phyloP scores from a whole-genome alignment of 2,329 filamentous ascomycete species.

The Tympanopsis confertula region DNA sequence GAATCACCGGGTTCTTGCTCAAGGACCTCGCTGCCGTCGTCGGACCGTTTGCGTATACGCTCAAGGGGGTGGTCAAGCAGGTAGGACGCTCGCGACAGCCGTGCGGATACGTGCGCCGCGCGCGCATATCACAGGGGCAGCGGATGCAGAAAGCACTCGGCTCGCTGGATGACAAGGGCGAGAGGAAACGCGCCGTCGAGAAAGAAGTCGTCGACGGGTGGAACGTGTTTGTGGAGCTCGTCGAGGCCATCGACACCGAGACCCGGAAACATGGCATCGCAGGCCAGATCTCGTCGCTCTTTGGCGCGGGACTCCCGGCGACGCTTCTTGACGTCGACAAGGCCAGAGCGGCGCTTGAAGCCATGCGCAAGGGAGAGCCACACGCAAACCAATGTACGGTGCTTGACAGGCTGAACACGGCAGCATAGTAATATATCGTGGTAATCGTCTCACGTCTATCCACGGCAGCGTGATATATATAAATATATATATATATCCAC shows the following conservation, averaged over 20 bases:
- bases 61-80: constrained; percentile 55
- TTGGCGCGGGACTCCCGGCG: too few relatives aligned
- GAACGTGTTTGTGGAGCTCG: constrained; percentile 26
- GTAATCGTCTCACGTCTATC: too few relatives aligned
- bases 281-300: not conserved
- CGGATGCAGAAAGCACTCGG: constrained; percentile 20
- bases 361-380: too few relatives aligned
- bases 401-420: too few relatives aligned
- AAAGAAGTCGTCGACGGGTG: constrained; percentile 26
- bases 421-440: too few relatives aligned
- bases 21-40: constrained; percentile 53
- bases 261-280: constrained; percentile 10
- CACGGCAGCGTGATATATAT: too few relatives aligned
- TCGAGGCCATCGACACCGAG: constrained; percentile 22
- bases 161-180: constrained; percentile 4
- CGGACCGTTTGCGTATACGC: constrained; percentile 47
- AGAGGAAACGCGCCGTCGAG: constrained; percentile 14
- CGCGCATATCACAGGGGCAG: constrained; percentile 46
- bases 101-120: constrained; percentile 38
- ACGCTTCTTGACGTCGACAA: not conserved
- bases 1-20: constrained; percentile 49
- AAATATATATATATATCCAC: too few relatives aligned
- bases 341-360: not conserved
- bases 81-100: constrained; percentile 39
- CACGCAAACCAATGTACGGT: too few relatives aligned